Percentiles rank a stretch among this genome's conserved stretches.
Conservation (phyloP, 73 alveolate genomes). For the Paramecium biaurelia region DNA sequence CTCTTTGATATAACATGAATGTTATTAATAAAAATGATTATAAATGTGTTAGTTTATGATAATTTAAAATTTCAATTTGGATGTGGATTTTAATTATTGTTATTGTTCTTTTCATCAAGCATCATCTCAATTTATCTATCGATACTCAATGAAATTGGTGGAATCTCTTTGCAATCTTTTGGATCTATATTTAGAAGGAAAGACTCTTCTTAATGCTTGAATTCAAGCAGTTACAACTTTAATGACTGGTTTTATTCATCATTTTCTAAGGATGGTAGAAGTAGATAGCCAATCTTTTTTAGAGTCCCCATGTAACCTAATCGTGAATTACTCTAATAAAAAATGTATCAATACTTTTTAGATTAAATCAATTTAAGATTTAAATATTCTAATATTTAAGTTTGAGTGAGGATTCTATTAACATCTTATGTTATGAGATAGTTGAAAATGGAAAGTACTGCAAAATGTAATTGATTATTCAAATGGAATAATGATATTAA, state of each 20-base stretch:
- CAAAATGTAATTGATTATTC: not conserved
- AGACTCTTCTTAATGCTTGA: not conserved
- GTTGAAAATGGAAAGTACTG: not conserved
- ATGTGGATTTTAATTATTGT: not conserved
- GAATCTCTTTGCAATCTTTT: not conserved
- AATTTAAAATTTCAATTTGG: not conserved
- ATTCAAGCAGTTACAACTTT: not conserved
- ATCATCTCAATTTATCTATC: not conserved
- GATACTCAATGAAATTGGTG: not conserved
- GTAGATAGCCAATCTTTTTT: not conserved
- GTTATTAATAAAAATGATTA: not conserved
- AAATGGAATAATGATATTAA: not conserved
- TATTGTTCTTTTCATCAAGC: not conserved
- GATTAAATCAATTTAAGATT: not conserved
- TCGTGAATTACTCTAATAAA: not conserved
- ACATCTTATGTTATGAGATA: not conserved
- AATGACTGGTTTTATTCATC: not conserved
- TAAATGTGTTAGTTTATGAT: not conserved
- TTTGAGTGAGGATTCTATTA: not conserved
- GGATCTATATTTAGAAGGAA: not conserved
- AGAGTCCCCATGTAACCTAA: not conserved
- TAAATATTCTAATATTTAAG: not conserved
- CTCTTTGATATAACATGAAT: constrained; percentile 8
- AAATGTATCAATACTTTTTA: not conserved
- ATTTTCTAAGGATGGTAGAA: not conserved